Evolutionary conservation across 192 early-diverging fungal genomes (phyloP), one percentile per base, ranked within the genome.

Genomic region (Coemansia umbellata): DNA sequence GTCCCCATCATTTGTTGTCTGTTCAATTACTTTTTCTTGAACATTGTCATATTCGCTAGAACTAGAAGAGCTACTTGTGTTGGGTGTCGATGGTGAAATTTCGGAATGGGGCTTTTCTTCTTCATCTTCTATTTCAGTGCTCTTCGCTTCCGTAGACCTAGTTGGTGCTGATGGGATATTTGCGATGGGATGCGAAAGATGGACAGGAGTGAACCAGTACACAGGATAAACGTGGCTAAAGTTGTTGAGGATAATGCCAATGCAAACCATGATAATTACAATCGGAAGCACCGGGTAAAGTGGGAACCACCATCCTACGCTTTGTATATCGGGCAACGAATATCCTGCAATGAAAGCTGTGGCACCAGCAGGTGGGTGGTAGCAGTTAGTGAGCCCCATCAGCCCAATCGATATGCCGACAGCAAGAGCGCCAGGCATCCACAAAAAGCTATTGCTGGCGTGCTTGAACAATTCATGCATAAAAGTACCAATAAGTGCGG

Each of bases 221-320:
- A 66, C 36, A 0, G 74, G 74, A 26, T 66, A 77, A 13, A 70
- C 68, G 6, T 68, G 66, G 6, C 42, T 48, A 11, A 77, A 5
- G 43, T 77, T 77, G 35, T 77, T 77, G 9, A 77, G 33, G 5
- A 77, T 32, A 13, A 77, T 17, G 1, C 67, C 58, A 6, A 70
- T 26, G 0, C 27, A 31, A 22, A 70, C 55, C 60, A 77, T 60
- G 39, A 77, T 58, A 3, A 77, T 50, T 1, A 31, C 30, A 17
- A 69, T 58, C 5, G 74, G 41, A 22, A 77, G 32, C 17, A 77
- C 63, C 40, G 74, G 74, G 22, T 58, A 77, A 19, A 77, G 30
- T 14, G 68, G 63, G n/a, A 55, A 77, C 74, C 74, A 77, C 74
- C 74, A 77, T 1, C 67, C 58, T 4, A 77, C 74, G 0, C 50